Evolutionary conservation across 2,329 filamentous ascomycete genomes (phyloP), one percentile per base, ranked within the genome.

Genomic region (Aureobasidium subglaciale): DNA sequence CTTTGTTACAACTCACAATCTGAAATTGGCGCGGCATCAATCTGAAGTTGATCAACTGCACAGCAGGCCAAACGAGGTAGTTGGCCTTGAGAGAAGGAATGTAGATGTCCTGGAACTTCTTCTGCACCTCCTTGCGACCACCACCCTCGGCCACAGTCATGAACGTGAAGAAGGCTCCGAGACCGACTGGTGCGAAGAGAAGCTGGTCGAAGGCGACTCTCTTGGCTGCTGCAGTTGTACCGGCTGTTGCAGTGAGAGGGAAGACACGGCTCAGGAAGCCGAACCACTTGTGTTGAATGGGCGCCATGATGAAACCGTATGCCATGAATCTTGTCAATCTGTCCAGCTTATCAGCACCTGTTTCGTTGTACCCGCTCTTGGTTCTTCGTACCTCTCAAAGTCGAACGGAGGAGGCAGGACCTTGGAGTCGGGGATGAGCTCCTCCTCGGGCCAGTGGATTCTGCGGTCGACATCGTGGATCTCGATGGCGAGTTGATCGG

Each of bases 61-160:
- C 93, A 5, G 88, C 83, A 22, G 93, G 93, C 93, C 93, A 99
- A 22, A 99, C 81, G 64, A 95, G 77, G 65, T 87, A 99, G 73
- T 99, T 99, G 63, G 92, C 91, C 77, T 96, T 96, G 62, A 99
- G 77, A 8, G 93, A 92, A 13, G 92, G 90, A 57, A 96, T 71
- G 69, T 96, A 99, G 73, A 97, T 91, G 68, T 96, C 92, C 66
- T 87, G 82, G 64, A 99, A 85, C 77, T 99, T 99, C 68, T 85
- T 81, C 59, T 79, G 74, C 48, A 99, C 79, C 7, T 88, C 91
- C 58, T 87, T 80, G 64, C 82, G 83, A 29, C 90, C 90, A 57
- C 93, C 93, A 24, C 93, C 93, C 73, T 99, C 93, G 11, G 92
- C 88, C 15, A 97, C 73, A 0, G 93, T 97, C 92, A 99, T 97